Evolutionary conservation across 75 land plant genomes (phyloP).

Genomic region (Larix kaempferi): DNA sequence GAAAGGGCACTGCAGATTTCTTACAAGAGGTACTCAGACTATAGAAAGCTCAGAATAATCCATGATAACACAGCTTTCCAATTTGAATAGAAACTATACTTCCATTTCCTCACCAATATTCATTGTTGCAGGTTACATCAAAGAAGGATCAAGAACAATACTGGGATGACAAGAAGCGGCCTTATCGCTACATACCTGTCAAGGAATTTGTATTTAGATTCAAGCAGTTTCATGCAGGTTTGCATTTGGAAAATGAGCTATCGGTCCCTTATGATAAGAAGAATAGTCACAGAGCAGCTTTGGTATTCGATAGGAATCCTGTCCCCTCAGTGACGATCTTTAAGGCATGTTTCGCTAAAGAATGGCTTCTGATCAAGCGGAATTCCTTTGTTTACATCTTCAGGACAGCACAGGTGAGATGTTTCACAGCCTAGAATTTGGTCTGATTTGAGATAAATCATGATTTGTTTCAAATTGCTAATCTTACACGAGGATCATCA

Average conservation of each 20-base stretch:
- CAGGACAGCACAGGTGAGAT: constrained; percentile 39
- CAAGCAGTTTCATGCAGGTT: constrained; percentile 69
- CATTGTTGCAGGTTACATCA: constrained; percentile 73
- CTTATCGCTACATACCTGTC: constrained; percentile 66
- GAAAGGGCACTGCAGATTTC: constrained; percentile 75
- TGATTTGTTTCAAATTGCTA: neutral
- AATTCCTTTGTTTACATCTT: constrained; percentile 79
- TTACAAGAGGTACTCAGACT: constrained; percentile 53
- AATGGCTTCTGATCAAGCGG: constrained; percentile 75
- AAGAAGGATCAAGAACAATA: constrained; percentile 91
- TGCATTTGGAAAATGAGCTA: constrained; percentile 41
- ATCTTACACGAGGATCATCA: no score
- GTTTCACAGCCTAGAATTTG: neutral
- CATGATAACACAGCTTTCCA: neutral
- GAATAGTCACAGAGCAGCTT: constrained; percentile 67
- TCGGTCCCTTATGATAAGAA: constrained; percentile 63
- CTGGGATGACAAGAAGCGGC: constrained; percentile 59
- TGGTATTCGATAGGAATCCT: constrained; percentile 42
- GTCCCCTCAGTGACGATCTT: constrained; percentile 60
- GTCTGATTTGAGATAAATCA: neutral
- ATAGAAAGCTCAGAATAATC: neutral
- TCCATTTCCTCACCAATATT: neutral
- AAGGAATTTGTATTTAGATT: constrained; percentile 64
- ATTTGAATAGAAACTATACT: no score
- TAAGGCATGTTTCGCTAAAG: constrained; percentile 64